phyloP scores from a whole-genome alignment of 495 filamentous ascomycete species.

The Aspergillus asperescens region DNA sequence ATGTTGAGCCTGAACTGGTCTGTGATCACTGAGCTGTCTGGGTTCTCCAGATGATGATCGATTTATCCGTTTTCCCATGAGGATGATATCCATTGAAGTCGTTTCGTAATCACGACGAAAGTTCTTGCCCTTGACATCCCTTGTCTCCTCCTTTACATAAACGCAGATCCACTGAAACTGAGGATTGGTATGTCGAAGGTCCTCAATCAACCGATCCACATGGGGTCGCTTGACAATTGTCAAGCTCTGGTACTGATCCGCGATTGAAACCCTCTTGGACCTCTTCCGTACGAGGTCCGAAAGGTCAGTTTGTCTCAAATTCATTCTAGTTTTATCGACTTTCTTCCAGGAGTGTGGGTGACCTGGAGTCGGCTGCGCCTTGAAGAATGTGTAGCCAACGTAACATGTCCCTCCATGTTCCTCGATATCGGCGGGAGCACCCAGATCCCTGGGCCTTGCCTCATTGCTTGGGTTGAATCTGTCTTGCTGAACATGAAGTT shows the following conservation, averaged over 20 bases:
- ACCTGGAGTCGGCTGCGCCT: slow-evolving; percentile 27
- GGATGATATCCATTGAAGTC: slow-evolving; percentile 35
- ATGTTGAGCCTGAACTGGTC: not conserved
- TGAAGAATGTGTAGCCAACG: slow-evolving; percentile 34
- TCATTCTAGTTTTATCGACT: slow-evolving; percentile 27
- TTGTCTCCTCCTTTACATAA: slow-evolving; percentile 31
- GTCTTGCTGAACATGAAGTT: slow-evolving; percentile 15
- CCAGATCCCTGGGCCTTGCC: not conserved
- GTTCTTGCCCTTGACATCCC: slow-evolving; percentile 25
- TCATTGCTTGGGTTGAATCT: not conserved
- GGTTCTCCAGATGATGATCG: slow-evolving; percentile 6
- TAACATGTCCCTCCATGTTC: slow-evolving; percentile 16
- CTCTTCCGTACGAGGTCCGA: slow-evolving; percentile 28
- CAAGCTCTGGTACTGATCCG: slow-evolving; percentile 31
- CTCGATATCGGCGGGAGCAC: slow-evolving; percentile 1
- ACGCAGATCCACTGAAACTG: slow-evolving; percentile 34
- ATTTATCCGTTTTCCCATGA: slow-evolving; percentile 26
- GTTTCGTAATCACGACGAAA: slow-evolving; percentile 30
- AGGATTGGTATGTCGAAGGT: slow-evolving; percentile 23
- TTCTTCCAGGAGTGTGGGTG: slow-evolving; percentile 29
- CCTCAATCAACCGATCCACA: slow-evolving; percentile 32
- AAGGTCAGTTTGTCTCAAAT: slow-evolving; percentile 27
- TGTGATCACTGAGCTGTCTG: slow-evolving; percentile 11
- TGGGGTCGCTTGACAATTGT: slow-evolving; percentile 26
- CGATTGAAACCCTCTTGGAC: slow-evolving; percentile 24